These are phyloP conservation scores for Ganoderma sp. DNA, from an alignment of 1,284 basidiomycete genomes.

Conservation along the genomic window DNA sequence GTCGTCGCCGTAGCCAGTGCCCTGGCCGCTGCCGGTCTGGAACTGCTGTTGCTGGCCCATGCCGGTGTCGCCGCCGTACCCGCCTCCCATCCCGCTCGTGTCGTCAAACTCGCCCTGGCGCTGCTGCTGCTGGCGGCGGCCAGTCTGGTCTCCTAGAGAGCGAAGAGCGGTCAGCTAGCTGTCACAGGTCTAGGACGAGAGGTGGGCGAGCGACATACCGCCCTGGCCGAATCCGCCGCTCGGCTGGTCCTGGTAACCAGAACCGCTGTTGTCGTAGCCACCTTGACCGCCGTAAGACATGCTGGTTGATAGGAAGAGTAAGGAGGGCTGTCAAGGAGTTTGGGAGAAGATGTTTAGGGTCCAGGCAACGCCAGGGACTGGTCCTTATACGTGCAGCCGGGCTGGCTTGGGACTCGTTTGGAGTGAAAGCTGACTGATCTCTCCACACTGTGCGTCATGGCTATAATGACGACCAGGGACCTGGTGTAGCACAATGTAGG, in stretches of 20 bases:
- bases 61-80: constrained; percentile 3
- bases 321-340: constrained; percentile 2
- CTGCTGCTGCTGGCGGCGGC: constrained; percentile 17
- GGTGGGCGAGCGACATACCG: neutral
- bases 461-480: neutral
- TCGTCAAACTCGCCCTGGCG: constrained; percentile 9
- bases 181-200: neutral
- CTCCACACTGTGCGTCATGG: neutral
- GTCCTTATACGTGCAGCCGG: neutral
- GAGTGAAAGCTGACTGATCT: constrained; percentile 5
- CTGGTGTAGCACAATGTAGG: neutral
- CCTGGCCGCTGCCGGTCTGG: constrained; percentile 14
- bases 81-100: constrained; percentile 7
- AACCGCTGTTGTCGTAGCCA: constrained; percentile 3
- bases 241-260: constrained; percentile 14
- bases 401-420: neutral
- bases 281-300: constrained; percentile 31
- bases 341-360: neutral
- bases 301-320: constrained; percentile 18
- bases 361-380: neutral
- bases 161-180: neutral
- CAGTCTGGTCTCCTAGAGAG: neutral
- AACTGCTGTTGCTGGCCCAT: constrained; percentile 2
- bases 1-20: constrained; percentile 33
- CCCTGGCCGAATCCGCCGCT: neutral